phyloP scores from a whole-genome alignment of 257 asterid genomes.

The Mitragyna speciosa region DNA sequence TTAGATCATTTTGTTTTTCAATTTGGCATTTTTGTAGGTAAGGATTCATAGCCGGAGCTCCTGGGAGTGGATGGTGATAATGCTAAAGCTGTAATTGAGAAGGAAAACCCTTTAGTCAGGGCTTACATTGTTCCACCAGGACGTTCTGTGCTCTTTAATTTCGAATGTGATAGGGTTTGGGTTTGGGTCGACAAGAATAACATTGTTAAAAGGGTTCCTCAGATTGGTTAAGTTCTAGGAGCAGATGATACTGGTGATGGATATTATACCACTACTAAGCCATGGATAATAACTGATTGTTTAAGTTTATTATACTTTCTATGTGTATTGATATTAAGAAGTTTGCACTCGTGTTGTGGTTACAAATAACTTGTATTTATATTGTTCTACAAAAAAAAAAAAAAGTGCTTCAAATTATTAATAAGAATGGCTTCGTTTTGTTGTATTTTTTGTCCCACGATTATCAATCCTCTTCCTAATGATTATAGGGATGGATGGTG shows the following conservation, averaged over 20 bases:
- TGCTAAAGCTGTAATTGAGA: conserved; percentile 22
- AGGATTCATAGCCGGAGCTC: conserved; percentile 44
- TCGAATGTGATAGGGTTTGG: conserved; percentile 32
- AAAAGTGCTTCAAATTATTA: no score
- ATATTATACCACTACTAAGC: background rate
- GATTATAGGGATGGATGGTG: no score
- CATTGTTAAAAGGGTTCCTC: conserved; percentile 16
- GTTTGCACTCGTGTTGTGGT: no score
- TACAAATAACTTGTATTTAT: no score
- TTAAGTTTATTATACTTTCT: background rate
- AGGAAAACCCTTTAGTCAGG: conserved; percentile 23
- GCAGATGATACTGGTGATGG: background rate
- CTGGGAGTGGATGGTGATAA: conserved; percentile 17
- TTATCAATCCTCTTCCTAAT: no score
- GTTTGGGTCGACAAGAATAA: conserved; percentile 25
- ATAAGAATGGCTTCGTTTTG: no score
- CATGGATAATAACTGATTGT: background rate
- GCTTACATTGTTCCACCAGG: conserved; percentile 28
- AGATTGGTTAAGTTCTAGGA: conserved; percentile 13
- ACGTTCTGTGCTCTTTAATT: background rate
- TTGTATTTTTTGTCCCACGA: no score
- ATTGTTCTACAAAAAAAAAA: no score
- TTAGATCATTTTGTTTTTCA: background rate
- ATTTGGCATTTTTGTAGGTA: conserved; percentile 11
- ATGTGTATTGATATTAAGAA: background rate